A percentile compares a stretch with the other conserved stretches of the same genome.
Conservation (phyloP, 192 early-diverging fungal species). For the Paraglomus occultum region DNA sequence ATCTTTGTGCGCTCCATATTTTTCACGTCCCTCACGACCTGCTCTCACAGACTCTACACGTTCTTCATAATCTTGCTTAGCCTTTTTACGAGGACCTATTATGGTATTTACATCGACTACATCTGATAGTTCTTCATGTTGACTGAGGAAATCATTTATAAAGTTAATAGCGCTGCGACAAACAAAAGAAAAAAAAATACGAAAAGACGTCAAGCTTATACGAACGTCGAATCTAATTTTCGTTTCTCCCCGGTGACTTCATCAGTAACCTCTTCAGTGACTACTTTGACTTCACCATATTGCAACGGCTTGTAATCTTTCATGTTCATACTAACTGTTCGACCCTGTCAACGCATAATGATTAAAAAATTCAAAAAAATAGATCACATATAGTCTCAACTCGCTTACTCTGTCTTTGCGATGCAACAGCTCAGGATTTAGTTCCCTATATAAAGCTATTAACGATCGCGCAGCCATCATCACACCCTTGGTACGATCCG, state of each 20-base stretch:
- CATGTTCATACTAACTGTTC: constrained; percentile 73
- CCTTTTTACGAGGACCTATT: constrained; percentile 66
- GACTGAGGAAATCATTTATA: background rate
- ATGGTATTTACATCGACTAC: constrained; percentile 47
- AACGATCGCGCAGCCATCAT: constrained; percentile 91
- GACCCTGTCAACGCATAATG: constrained; percentile 49
- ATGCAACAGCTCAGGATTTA: constrained; percentile 92
- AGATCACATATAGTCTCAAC: no score
- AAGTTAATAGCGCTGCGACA: background rate
- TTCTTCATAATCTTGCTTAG: constrained; percentile 91
- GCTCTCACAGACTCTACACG: constrained; percentile 83
- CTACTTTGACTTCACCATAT: constrained; percentile 65
- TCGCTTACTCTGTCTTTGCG: constrained; percentile 74
- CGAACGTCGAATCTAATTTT: constrained; percentile 48
- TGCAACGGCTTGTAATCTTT: constrained; percentile 57
- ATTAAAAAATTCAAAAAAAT: background rate
- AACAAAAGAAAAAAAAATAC: background rate
- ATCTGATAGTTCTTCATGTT: constrained; percentile 17
- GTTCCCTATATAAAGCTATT: constrained; percentile 88
- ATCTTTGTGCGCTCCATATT: constrained; percentile 87
- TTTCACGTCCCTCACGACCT: constrained; percentile 88
- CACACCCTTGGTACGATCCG: constrained; percentile 91
- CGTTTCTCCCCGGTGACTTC: constrained; percentile 38
- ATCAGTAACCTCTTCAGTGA: constrained; percentile 45
- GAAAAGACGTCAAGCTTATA: background rate